Conservation (phyloP, 129 eudicot species). For the Glebionis coronaria region DNA sequence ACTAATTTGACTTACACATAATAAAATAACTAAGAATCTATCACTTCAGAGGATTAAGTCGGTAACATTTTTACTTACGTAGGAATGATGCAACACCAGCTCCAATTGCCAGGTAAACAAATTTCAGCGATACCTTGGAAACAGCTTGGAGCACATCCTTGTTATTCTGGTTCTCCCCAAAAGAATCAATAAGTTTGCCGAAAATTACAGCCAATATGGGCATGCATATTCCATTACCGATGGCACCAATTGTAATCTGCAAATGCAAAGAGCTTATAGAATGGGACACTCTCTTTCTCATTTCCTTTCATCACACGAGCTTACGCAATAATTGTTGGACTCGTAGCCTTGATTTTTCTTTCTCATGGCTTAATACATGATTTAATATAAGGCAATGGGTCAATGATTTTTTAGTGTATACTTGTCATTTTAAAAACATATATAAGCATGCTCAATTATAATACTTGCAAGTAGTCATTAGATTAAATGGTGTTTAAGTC, state of each 20-base stretch:
- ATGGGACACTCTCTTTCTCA: background rate
- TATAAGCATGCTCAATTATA: too few species aligned
- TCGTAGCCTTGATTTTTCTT: too few species aligned
- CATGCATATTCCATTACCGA: conserved; percentile 41
- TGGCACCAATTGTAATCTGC: conserved; percentile 31
- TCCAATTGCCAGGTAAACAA: conserved; percentile 5
- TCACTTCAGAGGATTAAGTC: background rate
- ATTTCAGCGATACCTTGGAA: conserved; percentile 14
- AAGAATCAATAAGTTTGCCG: conserved; percentile 45
- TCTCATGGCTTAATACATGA: too few species aligned
- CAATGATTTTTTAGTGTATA: too few species aligned
- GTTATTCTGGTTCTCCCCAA: conserved; percentile 36
- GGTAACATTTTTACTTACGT: conserved; percentile 2
- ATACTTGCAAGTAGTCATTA: too few species aligned
- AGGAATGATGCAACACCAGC: conserved; percentile 2
- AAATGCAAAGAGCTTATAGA: conserved; percentile 1
- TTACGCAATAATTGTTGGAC: too few species aligned
- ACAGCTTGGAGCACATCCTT: conserved; percentile 5
- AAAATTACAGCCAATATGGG: conserved; percentile 49
- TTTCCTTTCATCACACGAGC: conserved; percentile 20
- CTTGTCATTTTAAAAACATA: too few species aligned
- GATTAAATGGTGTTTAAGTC: too few species aligned
- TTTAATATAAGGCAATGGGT: too few species aligned
- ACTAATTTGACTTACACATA: background rate
- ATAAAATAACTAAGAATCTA: background rate